These are phyloP conservation scores for Boletus barrowsii DNA, from an alignment of 768 basidiomycete genomes.

Conservation along the genomic window DNA sequence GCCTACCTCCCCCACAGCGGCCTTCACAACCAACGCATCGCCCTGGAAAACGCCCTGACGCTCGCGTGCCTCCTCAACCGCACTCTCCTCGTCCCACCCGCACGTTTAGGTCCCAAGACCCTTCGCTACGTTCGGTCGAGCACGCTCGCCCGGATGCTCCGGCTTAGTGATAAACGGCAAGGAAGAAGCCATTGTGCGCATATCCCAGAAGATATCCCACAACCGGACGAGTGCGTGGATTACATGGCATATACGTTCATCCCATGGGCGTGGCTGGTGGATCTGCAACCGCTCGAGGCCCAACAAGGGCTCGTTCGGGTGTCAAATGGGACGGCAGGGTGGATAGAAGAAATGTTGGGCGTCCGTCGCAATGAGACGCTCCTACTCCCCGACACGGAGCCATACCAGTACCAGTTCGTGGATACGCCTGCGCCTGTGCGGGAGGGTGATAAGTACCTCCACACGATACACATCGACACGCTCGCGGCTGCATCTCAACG, in stretches of 20 bases:
- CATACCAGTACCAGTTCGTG: conserved; percentile 47
- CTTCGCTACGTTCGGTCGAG: conserved; percentile 58
- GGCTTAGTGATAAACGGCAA: conserved; percentile 45
- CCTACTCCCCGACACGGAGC: conserved; percentile 48
- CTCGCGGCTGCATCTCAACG: conserved; percentile 31
- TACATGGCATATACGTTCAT: conserved; percentile 61
- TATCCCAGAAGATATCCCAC: conserved; percentile 32
- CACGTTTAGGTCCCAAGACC: conserved; percentile 60
- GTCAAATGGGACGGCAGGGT: conserved; percentile 45
- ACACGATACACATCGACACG: conserved; percentile 3
- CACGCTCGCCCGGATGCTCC: conserved; percentile 43
- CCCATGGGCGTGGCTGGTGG: conserved; percentile 69
- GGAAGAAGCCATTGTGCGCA: conserved; percentile 51
- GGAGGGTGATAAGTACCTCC: conserved; percentile 11
- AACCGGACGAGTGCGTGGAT: conserved; percentile 56
- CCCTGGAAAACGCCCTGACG: conserved; percentile 81
- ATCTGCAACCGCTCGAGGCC: conserved; percentile 40
- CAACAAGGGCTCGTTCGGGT: conserved; percentile 45
- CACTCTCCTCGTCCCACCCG: conserved; percentile 75
- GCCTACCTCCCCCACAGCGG: conserved; percentile 82
- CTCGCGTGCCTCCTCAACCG: conserved; percentile 68
- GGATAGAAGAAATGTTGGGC: conserved; percentile 16
- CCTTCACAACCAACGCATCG: conserved; percentile 84
- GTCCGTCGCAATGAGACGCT: conserved; percentile 40
- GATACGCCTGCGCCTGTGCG: conserved; percentile 10